These are phyloP conservation scores for Ballota nigra DNA, from an alignment of 257 asterid species.

Conservation along the genomic window DNA sequence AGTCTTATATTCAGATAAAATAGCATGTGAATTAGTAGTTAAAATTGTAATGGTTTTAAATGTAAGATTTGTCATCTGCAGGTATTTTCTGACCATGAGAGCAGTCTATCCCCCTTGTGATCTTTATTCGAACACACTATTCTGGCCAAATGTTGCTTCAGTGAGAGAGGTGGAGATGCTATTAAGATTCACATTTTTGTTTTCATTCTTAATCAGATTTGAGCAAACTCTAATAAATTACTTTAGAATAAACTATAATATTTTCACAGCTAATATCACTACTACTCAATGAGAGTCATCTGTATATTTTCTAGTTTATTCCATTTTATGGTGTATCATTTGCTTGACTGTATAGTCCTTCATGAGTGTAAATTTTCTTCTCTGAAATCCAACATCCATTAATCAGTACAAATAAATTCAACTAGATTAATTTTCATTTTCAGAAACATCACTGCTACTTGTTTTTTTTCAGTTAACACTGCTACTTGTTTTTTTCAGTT, in stretches of 20 bases:
- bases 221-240: background rate
- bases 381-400: background rate
- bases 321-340: background rate
- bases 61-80: conserved; percentile 28
- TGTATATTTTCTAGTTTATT: background rate
- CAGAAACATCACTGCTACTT: background rate
- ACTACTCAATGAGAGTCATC: background rate
- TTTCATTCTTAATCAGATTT: no score
- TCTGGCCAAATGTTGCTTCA: background rate
- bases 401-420: background rate
- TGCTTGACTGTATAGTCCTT: background rate
- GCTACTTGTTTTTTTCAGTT: no score
- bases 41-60: conserved; percentile 16
- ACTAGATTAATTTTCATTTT: background rate
- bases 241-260: background rate
- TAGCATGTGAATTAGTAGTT: conserved; percentile 8
- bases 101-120: conserved; percentile 86
- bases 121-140: no score
- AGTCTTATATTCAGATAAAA: conserved; percentile 18
- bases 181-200: background rate
- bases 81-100: conserved; percentile 95
- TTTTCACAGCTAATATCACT: background rate
- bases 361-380: no score
- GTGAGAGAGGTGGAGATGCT: background rate
- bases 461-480: background rate